Conservation (phyloP, 169 alveolate species). For the Cyclospora cayetanensis region DNA sequence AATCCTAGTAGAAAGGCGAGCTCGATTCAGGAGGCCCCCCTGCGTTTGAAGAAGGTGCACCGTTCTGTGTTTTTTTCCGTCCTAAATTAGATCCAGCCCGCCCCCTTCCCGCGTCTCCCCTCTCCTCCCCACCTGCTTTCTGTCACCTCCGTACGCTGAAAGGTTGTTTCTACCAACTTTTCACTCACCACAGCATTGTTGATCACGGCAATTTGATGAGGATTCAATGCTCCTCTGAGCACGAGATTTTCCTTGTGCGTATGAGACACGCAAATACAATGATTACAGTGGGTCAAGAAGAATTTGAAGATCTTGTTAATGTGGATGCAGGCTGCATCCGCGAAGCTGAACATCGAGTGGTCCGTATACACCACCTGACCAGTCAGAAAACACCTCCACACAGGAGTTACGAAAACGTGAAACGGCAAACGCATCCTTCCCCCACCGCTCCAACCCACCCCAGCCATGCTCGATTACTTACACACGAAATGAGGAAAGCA, state of each 20-base stretch:
- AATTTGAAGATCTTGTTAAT: constrained; percentile 87
- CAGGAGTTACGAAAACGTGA: neutral
- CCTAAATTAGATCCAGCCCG: too few relatives aligned
- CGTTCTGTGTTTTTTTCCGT: too few relatives aligned
- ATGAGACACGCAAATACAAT: constrained; percentile 90
- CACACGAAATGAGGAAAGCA: neutral
- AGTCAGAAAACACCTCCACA: neutral
- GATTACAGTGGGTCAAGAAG: constrained; percentile 87
- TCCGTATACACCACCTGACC: constrained; percentile 95
- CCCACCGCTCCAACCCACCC: too few relatives aligned
- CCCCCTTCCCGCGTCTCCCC: too few relatives aligned
- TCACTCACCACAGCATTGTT: constrained; percentile 88
- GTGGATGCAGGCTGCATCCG: constrained; percentile 95
- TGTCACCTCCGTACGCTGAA: too few relatives aligned
- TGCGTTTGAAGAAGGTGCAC: too few relatives aligned
- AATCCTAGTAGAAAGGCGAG: too few relatives aligned
- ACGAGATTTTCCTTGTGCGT: constrained; percentile 94
- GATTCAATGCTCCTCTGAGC: constrained; percentile 94
- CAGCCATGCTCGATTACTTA: neutral
- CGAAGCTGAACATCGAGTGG: constrained; percentile 98
- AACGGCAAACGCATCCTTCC: neutral
- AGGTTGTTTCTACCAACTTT: too few relatives aligned
- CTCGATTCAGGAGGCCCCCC: too few relatives aligned
- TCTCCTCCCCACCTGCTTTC: too few relatives aligned
- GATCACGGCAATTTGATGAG: constrained; percentile 90